Percentiles rank a stretch among this genome's conserved stretches.
These are phyloP conservation scores for Thalassiosira profunda DNA, from an alignment of 108 stramenopile species.

Conservation along the genomic window DNA sequence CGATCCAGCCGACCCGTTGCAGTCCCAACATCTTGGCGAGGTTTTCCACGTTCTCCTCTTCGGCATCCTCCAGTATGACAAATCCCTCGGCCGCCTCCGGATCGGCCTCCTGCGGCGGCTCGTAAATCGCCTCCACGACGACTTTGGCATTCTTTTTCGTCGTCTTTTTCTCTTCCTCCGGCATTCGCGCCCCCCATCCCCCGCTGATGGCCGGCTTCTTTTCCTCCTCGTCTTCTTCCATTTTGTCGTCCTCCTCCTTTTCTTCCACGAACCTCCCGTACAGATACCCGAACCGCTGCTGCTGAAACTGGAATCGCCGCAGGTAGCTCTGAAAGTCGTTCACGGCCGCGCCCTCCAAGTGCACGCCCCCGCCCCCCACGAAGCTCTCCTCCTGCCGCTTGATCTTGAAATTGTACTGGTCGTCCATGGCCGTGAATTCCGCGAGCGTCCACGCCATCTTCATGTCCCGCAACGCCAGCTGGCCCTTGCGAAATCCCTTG, in stretches of 20 bases:
- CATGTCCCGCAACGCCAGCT: constrained; percentile 93
- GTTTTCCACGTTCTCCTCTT: constrained; percentile 87
- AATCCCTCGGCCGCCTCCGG: constrained; percentile 86
- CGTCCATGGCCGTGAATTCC: constrained; percentile 96
- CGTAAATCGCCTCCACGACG: constrained; percentile 94
- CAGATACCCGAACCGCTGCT: constrained; percentile 90
- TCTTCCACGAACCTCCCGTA: constrained; percentile 89
- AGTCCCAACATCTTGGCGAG: constrained; percentile 85
- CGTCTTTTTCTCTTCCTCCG: constrained; percentile 11
- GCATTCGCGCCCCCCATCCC: constrained; percentile 43
- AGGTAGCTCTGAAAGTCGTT: constrained; percentile 84
- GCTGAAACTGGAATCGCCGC: constrained; percentile 86
- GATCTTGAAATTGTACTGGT: constrained; percentile 93
- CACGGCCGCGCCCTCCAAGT: constrained; percentile 73
- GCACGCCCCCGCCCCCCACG: constrained; percentile 49
- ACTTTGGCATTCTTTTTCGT: constrained; percentile 49
- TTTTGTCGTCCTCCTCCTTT: constrained; percentile 42
- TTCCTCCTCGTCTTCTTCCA: constrained; percentile 27
- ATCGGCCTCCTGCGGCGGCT: constrained; percentile 96
- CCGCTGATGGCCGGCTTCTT: constrained; percentile 7
- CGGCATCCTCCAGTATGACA: constrained; percentile 89
- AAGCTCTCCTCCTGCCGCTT: constrained; percentile 86
- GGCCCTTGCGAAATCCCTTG: constrained; percentile 91
- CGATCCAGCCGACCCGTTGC: constrained; percentile 95
- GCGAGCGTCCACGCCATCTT: constrained; percentile 98